These are phyloP conservation scores for Termitomyces sp. DNA, from an alignment of 768 basidiomycete species.

Conservation along the genomic window DNA sequence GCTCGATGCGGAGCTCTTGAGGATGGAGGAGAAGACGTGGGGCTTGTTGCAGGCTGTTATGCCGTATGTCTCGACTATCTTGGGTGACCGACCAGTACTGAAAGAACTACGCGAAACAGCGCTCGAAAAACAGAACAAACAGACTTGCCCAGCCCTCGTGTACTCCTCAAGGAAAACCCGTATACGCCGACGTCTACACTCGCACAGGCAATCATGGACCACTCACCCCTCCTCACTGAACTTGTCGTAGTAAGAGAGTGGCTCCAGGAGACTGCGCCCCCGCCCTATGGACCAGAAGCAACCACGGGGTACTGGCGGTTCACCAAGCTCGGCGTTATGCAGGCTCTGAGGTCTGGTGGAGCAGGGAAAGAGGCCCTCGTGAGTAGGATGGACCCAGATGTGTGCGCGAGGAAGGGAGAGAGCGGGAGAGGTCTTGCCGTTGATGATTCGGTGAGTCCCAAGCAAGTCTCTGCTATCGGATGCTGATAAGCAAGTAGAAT, in stretches of 20 bases:
- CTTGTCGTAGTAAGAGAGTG: conserved; percentile 84
- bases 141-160: conserved; percentile 40
- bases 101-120: conserved; percentile 20
- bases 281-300: conserved; percentile 58
- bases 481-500: conserved; percentile 35
- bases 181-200: conserved; percentile 77
- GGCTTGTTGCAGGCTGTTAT: conserved; percentile 69
- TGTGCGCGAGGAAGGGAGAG: conserved; percentile 51
- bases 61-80: conserved; percentile 44
- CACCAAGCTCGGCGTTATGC: conserved; percentile 71
- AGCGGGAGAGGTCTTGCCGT: conserved; percentile 58
- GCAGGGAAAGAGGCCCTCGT: conserved; percentile 45
- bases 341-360: conserved; percentile 47
- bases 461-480: no score
- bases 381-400: conserved; percentile 78
- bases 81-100: not conserved
- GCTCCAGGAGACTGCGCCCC: conserved; percentile 72
- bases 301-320: conserved; percentile 82
- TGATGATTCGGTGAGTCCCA: conserved; percentile 70
- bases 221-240: conserved; percentile 64
- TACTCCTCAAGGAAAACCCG: conserved; percentile 63
- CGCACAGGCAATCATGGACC: conserved; percentile 65
- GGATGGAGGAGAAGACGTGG: conserved; percentile 82
- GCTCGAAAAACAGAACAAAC: conserved; percentile 60
- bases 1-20: conserved; percentile 56